A percentile compares a stretch with the other conserved stretches of the same genome.
phyloP scores from a whole-genome alignment of 441 rosid species.

The Populus hybrid region DNA sequence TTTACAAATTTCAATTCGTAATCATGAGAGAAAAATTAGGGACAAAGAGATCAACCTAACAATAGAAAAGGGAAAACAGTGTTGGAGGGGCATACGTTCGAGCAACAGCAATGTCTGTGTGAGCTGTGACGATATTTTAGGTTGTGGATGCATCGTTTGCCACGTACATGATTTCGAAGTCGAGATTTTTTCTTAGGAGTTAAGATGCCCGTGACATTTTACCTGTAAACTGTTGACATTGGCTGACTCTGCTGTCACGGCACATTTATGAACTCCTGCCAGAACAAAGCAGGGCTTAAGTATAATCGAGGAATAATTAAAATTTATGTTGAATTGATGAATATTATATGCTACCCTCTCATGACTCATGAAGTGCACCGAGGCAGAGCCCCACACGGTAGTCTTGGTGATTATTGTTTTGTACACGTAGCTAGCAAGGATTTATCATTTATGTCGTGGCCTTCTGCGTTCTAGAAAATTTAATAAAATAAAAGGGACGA shows the following conservation, averaged over 20 bases:
- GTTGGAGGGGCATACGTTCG: background rate
- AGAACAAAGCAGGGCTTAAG: background rate
- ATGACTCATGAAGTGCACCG: background rate
- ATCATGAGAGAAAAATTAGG: conserved; percentile 7
- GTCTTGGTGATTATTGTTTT: background rate
- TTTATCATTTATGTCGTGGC: too few species aligned
- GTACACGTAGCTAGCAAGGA: background rate
- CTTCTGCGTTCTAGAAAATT: too few species aligned
- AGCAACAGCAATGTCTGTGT: conserved; percentile 16
- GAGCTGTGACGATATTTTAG: background rate
- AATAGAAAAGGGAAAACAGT: background rate
- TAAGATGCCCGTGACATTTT: background rate
- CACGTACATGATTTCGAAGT: conserved; percentile 2
- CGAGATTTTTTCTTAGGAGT: background rate
- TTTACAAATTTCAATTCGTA: background rate
- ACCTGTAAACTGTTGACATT: background rate
- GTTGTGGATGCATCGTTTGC: conserved; percentile 5
- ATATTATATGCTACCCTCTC: background rate
- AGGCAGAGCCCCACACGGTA: background rate
- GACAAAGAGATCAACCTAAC: conserved; percentile 13
- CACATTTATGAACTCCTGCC: too few species aligned
- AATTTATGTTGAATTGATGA: too few species aligned
- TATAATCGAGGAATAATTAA: background rate
- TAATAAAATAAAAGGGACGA: too few species aligned
- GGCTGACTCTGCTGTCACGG: too few species aligned